phyloP scores from a whole-genome alignment of 2,329 filamentous ascomycete species.

The Aschersonia sp. region DNA sequence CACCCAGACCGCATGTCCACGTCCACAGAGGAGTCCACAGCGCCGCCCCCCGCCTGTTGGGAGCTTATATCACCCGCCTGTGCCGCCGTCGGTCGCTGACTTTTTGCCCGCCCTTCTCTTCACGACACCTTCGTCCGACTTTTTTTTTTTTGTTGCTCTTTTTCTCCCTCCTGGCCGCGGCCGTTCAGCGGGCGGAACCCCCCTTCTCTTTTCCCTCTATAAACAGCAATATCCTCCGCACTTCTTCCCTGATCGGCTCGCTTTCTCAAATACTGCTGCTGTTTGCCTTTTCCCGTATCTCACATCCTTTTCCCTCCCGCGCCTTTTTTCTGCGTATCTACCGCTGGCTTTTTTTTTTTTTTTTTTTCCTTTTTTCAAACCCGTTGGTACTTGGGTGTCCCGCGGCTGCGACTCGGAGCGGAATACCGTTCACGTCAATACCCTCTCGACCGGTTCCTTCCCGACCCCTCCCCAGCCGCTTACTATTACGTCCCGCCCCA shows the following conservation, averaged over 20 bases:
- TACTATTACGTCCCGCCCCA: not conserved
- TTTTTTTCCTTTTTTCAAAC: not conserved
- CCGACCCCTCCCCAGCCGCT: not conserved
- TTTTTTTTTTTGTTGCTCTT: constrained; percentile 20
- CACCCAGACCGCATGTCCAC: not conserved
- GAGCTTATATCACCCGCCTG: not conserved
- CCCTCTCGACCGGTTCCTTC: not conserved
- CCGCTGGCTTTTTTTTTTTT: constrained; percentile 2
- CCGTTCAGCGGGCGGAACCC: constrained; percentile 40
- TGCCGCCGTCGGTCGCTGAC: not conserved
- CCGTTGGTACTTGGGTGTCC: not conserved
- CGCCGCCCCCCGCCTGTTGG: not conserved
- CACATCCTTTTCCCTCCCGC: constrained; percentile 10
- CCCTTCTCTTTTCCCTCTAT: not conserved
- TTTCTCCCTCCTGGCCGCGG: constrained; percentile 36
- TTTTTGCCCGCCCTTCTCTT: constrained; percentile 27
- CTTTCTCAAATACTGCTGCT: constrained; percentile 19
- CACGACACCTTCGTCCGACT: constrained; percentile 43
- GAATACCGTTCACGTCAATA: not conserved
- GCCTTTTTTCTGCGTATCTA: constrained; percentile 23
- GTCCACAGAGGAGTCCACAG: not conserved
- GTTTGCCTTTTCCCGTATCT: constrained; percentile 24
- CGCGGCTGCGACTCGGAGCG: not conserved
- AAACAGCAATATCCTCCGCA: constrained; percentile 9
- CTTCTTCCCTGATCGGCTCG: constrained; percentile 32